These are phyloP conservation scores for Pestalotiopsis fici DNA, from an alignment of 2,329 filamentous ascomycete genomes.

Conservation along the genomic window DNA sequence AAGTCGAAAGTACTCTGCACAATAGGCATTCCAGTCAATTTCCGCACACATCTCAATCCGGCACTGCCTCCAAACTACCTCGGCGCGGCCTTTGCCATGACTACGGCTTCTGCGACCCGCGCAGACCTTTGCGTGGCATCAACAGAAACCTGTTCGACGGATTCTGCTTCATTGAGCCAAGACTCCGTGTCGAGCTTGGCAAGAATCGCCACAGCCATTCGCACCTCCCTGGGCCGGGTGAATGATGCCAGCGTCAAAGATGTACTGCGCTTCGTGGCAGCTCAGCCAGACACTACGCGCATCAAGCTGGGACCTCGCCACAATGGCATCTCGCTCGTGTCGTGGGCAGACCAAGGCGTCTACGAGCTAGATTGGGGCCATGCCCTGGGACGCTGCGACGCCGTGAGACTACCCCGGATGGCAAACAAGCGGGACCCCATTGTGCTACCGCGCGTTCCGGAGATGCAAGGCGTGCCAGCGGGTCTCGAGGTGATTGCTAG, in stretches of 20 bases:
- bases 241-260: constrained; percentile 17
- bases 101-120: constrained; percentile 14
- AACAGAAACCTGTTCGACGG: neutral
- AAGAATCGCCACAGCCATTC: constrained; percentile 19
- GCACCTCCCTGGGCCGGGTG: constrained; percentile 16
- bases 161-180: neutral
- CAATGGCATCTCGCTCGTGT: constrained; percentile 27
- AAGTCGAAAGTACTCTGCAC: constrained; percentile 12
- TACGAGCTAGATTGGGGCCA: constrained; percentile 28
- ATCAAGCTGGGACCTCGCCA: constrained; percentile 19
- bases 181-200: constrained; percentile 12
- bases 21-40: constrained; percentile 28
- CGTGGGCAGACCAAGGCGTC: constrained; percentile 27
- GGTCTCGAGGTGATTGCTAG: constrained; percentile 26
- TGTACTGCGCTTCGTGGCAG: constrained; percentile 18
- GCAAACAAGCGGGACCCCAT: constrained; percentile 23
- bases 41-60: constrained; percentile 20
- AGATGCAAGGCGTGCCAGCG: constrained; percentile 5
- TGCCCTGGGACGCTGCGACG: constrained; percentile 23
- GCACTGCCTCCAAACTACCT: constrained; percentile 23
- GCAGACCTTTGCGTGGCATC: constrained; percentile 16
- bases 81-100: constrained; percentile 28
- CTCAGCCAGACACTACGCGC: constrained; percentile 7
- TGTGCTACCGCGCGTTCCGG: constrained; percentile 25
- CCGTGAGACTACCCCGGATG: constrained; percentile 24